phyloP scores from a whole-genome alignment of 2,329 filamentous ascomycete genomes.

The Fusarium musae region DNA sequence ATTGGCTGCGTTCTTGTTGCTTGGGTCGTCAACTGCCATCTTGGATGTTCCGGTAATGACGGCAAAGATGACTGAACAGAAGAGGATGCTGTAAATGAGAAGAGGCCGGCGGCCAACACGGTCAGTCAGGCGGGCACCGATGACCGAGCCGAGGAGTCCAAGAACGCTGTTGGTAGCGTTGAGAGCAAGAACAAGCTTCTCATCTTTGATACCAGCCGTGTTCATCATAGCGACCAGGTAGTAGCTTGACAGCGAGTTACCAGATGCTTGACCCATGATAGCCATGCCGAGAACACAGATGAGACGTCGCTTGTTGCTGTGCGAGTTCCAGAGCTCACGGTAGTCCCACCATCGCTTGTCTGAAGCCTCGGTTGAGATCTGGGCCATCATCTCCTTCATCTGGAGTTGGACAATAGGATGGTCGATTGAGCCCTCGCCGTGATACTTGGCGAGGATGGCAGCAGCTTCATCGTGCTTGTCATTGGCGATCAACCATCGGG shows the following conservation, averaged over 20 bases:
- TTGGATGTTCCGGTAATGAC: constrained; percentile 49
- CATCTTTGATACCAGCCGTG: constrained; percentile 32
- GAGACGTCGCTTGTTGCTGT: constrained; percentile 60
- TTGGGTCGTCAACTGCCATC: constrained; percentile 34
- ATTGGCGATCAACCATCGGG: constrained; percentile 54
- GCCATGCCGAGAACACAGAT: constrained; percentile 63
- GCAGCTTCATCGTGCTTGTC: constrained; percentile 52
- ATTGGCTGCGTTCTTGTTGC: constrained; percentile 43
- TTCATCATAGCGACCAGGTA: constrained; percentile 62
- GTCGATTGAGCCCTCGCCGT: constrained; percentile 47
- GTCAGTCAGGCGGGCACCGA: constrained; percentile 58
- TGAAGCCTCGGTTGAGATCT: constrained; percentile 55
- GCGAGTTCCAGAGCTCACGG: constrained; percentile 60
- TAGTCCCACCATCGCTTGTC: constrained; percentile 67
- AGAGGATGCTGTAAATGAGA: constrained; percentile 57
- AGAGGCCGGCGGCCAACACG: constrained; percentile 63
- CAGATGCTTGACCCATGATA: constrained; percentile 65
- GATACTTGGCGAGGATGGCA: constrained; percentile 49
- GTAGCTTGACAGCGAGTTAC: constrained; percentile 62
- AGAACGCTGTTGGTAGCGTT: constrained; percentile 58
- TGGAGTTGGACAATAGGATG: constrained; percentile 54
- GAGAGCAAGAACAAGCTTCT: constrained; percentile 62
- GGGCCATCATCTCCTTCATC: constrained; percentile 52
- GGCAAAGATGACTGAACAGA: constrained; percentile 55
- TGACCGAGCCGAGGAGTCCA: constrained; percentile 50